phyloP scores from a whole-genome alignment of 768 basidiomycete species.

The Hygrophorus russula region DNA sequence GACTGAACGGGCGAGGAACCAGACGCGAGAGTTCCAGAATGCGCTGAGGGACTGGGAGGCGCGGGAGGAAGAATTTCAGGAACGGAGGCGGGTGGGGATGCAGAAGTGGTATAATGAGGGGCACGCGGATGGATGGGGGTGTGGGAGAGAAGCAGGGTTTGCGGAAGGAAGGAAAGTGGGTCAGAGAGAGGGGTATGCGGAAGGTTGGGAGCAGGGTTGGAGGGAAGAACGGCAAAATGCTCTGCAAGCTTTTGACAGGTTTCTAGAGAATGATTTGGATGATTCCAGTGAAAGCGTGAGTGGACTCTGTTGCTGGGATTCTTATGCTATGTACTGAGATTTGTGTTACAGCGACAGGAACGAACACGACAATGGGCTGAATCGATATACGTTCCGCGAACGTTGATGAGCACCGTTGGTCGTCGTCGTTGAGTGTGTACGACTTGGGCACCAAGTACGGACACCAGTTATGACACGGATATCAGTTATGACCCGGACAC shows the following conservation, averaged over 20 bases:
- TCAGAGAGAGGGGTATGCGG: conserved; percentile 24
- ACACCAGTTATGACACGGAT: too few relatives aligned
- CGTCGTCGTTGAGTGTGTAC: neutral
- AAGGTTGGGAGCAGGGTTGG: conserved; percentile 31
- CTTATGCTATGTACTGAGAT: neutral
- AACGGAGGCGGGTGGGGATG: conserved; percentile 28
- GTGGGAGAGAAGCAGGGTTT: conserved; percentile 35
- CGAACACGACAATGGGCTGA: conserved; percentile 23
- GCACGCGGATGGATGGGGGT: conserved; percentile 31
- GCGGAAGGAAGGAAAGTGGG: conserved; percentile 22
- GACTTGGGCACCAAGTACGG: too few relatives aligned
- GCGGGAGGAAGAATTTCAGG: conserved; percentile 29
- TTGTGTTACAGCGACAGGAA: conserved; percentile 11
- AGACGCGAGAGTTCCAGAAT: conserved; percentile 29
- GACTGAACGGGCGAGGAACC: conserved; percentile 30
- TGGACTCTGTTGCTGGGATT: neutral
- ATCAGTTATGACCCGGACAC: too few relatives aligned
- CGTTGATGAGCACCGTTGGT: neutral
- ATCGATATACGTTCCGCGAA: neutral
- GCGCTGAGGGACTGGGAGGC: conserved; percentile 34
- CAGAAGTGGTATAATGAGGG: conserved; percentile 34
- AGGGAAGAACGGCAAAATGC: conserved; percentile 43
- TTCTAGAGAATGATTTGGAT: conserved; percentile 34
- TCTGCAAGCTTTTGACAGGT: conserved; percentile 46
- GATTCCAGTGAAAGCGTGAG: conserved; percentile 14